Evolutionary conservation across 495 filamentous ascomycete genomes (phyloP).

Genomic region (Chaetomium tenue): DNA sequence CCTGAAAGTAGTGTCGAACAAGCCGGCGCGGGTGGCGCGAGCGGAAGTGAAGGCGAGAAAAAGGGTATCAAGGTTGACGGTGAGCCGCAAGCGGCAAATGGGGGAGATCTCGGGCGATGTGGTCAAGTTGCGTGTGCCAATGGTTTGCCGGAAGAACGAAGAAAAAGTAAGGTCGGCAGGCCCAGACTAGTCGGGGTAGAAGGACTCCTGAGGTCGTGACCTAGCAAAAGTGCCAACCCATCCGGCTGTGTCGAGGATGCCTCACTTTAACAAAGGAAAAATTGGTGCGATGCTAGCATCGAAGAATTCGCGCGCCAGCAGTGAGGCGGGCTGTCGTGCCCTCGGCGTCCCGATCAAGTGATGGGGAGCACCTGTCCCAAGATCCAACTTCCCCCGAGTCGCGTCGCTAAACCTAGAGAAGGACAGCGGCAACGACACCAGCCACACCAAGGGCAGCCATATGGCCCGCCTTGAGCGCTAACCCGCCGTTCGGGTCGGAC

Average conservation of each 20-base stretch:
- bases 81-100: slow-evolving; percentile 20
- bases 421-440: slow-evolving; percentile 45
- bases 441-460: slow-evolving; percentile 45
- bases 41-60: neutral
- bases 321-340: slow-evolving; percentile 9
- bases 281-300: slow-evolving; percentile 46
- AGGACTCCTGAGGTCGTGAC: slow-evolving; percentile 9
- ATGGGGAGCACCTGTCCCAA: slow-evolving; percentile 1
- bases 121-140: neutral
- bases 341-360: neutral
- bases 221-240: slow-evolving; percentile 7
- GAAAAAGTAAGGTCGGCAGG: slow-evolving; percentile 3
- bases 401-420: slow-evolving; percentile 39
- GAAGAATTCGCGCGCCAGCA: slow-evolving; percentile 38
- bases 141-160: slow-evolving; percentile 19
- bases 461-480: slow-evolving; percentile 38
- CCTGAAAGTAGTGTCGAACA: neutral
- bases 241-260: slow-evolving; percentile 19
- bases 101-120: slow-evolving; percentile 8
- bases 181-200: neutral
- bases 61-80: slow-evolving; percentile 20
- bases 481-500: slow-evolving; percentile 33
- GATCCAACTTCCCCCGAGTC: neutral
- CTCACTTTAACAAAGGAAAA: slow-evolving; percentile 45
- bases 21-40: neutral